Evolutionary conservation across 768 basidiomycete genomes (phyloP), one percentile per base, ranked within the genome.

Genomic region (Termitomyces bulborhizus): DNA sequence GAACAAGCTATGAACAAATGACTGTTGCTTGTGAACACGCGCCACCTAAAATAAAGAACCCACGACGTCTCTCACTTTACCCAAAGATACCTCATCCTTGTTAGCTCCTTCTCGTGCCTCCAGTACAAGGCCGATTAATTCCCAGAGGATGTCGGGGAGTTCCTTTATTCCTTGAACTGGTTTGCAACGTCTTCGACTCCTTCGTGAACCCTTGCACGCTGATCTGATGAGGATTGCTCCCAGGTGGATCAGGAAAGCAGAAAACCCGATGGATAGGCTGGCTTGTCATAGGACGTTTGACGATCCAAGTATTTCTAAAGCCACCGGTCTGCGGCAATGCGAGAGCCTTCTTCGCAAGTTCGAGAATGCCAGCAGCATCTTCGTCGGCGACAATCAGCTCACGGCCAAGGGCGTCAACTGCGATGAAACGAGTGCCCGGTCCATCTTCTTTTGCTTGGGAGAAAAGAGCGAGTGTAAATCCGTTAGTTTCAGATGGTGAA

Each of bases 401-500:
- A 32, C 63, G 60, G 0, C 73, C 74, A 6, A 66, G 21, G 21
- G 21, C 63, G 52, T 74, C 71, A 12, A 75, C 64, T 1, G 70
- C 67, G 13, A 69, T 46, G 11, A 58, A 52, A 15, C 60, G 53
- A 36, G 59, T 56, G 2, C 56, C 53, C 16, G 24, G 16, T 7
- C 56, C 54, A 26, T 58, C 59, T n/a, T 27, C 21, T 21, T 21
- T 45, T 6, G 36, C n/a, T 2, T 51, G 49, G 21, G 60, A 50
- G 57, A 73, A 76, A 1, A 76, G 51, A 5, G 72, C 70, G 27
- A 74, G 63, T 0, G 70, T 69, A 51, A 76, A 71, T 9, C 72
- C 72, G 44, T 70, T 65, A 15, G 62, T 63, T 47, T 72, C 72
- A 6, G 65, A 65, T n/a, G 57, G 69, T 2, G 65, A 60, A 56